Conservation (phyloP, 352 stramenopile genomes). For the Globisporangium cystogenes region DNA sequence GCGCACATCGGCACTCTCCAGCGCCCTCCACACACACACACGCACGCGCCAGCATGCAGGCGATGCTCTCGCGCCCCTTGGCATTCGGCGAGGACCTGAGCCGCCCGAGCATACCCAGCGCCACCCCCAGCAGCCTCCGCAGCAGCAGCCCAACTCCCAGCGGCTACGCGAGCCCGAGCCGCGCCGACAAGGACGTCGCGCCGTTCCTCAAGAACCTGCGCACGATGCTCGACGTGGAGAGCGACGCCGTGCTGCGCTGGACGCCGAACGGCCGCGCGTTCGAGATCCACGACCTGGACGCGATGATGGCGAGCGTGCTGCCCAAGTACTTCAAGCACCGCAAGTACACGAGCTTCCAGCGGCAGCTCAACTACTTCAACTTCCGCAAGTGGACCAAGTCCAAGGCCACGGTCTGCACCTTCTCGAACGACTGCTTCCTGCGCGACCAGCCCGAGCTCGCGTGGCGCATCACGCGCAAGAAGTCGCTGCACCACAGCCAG, state of each 20-base stretch:
- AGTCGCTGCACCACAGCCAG: slow-evolving; percentile 27
- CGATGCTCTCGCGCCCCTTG: not conserved
- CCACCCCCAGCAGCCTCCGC: too few species aligned
- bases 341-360: slow-evolving; percentile 80
- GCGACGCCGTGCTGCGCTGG: slow-evolving; percentile 43
- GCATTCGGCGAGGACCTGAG: not conserved
- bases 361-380: slow-evolving; percentile 91
- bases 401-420: slow-evolving; percentile 65
- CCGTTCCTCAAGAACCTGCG: slow-evolving; percentile 60
- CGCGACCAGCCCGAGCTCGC: slow-evolving; percentile 53
- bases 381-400: slow-evolving; percentile 86
- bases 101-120: not conserved
- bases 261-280: slow-evolving; percentile 49
- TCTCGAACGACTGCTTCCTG: slow-evolving; percentile 65
- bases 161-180: not conserved
- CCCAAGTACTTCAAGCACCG: slow-evolving; percentile 84
- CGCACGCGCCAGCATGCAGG: slow-evolving; percentile 9
- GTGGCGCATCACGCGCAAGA: slow-evolving; percentile 64
- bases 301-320: slow-evolving; percentile 75
- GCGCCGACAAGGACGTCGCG: slow-evolving; percentile 39
- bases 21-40: too few species aligned
- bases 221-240: slow-evolving; percentile 62
- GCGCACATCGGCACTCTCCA: slow-evolving; percentile 3
- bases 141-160: not conserved
- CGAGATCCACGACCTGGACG: slow-evolving; percentile 65